Evolutionary conservation across 805 yeast genomes (phyloP), one percentile per base, ranked within the genome.

Genomic region (Metschnikowia santaceciliae): DNA sequence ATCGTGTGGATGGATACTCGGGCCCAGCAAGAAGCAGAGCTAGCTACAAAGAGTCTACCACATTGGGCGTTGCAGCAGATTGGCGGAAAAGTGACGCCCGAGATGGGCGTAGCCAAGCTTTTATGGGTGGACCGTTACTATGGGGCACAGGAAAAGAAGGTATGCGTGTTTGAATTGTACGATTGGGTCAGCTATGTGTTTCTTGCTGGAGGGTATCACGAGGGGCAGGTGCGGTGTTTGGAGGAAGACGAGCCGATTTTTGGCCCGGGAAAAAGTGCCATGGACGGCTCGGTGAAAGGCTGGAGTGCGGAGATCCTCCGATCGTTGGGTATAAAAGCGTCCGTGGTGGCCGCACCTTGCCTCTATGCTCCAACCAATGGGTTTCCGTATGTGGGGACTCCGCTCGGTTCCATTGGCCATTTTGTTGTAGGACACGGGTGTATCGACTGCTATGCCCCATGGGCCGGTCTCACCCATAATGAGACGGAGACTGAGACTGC

Each of bases 1-100:
- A 67, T 82, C 4, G 69, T 82, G 45, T 82, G 87, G 86, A 82
- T 82, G 86, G 86, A 82, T 57, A 67, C 72, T 17, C 65, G 81
- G 26, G 68, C 82, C 2, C 56, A 50, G 2, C 38, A 58, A 1
- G 74, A 79, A 52, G 62, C 74, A 13, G 23, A 40, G 1, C 46
- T 53, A 19, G 51, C 78, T 5, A 71, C 76, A 37, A 38, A 49
- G 23, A 48, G 34, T 10, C 58, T 72, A 3, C 58, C 59, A 30
- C 33, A 45, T 7, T 60, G 60, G 5, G 62, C 60, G 5, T 44
- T 51, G 6, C 53, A 58, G 6, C 55, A 65, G 40, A 51, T 75
- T 45, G 81, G 82, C 7, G 80, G 80, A 1, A 58, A 64, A 0
- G 71, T 80, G 34, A 70, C 79, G 4, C 80, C 83, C 1, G 86